These are phyloP conservation scores for Cyathus striatus DNA, from an alignment of 768 basidiomycete genomes.

Conservation along the genomic window DNA sequence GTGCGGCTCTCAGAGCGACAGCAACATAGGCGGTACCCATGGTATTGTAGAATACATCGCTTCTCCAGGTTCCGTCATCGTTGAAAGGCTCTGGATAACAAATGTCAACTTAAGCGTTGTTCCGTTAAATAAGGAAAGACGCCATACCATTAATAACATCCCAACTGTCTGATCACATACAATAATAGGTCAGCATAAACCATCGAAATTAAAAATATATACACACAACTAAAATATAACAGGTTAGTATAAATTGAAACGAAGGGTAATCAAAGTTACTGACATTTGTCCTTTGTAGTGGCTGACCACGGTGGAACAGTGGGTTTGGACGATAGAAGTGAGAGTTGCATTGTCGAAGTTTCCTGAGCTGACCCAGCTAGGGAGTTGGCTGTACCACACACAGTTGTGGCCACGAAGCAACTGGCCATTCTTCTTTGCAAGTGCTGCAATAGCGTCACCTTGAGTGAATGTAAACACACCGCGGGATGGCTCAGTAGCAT, in stretches of 20 bases:
- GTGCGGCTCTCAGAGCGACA: constrained; percentile 47
- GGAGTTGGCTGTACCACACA: constrained; percentile 38
- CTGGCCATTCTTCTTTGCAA: constrained; percentile 42
- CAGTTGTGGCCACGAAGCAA: constrained; percentile 32
- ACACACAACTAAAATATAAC: background rate
- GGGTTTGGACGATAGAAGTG: constrained; percentile 38
- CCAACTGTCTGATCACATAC: constrained; percentile 43
- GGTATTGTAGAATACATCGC: constrained; percentile 47
- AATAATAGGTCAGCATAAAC: no score
- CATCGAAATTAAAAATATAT: no score
- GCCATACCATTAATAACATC: constrained; percentile 47
- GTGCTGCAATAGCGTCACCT: constrained; percentile 40
- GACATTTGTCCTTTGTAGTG: constrained; percentile 52
- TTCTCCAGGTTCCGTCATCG: constrained; percentile 53
- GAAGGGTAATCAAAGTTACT: constrained; percentile 5
- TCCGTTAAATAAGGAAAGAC: no score
- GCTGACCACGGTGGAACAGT: constrained; percentile 41
- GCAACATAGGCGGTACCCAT: constrained; percentile 41
- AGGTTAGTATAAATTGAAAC: no score
- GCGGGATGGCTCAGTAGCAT: constrained; percentile 46
- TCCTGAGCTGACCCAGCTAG: constrained; percentile 44
- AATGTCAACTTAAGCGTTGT: background rate
- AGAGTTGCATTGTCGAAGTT: constrained; percentile 35
- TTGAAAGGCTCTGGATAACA: constrained; percentile 42
- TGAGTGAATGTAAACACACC: constrained; percentile 43